phyloP scores from a whole-genome alignment of 192 early-diverging fungal genomes.

The Spizellomyces punctatus region DNA sequence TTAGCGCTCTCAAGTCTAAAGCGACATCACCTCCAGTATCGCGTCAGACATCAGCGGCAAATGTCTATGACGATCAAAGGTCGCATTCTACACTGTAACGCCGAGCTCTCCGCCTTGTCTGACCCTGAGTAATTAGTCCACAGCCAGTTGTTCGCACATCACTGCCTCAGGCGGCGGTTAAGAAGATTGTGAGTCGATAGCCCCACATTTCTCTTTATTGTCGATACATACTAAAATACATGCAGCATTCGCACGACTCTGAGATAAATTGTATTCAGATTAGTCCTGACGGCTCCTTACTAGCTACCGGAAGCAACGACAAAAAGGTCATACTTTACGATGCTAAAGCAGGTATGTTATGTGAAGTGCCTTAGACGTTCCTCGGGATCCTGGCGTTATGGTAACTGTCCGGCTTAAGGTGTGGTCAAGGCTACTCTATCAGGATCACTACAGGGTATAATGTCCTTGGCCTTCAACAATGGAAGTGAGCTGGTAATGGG shows the following conservation, averaged over 20 bases:
- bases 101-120: too few species aligned
- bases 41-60: not conserved
- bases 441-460: conserved; percentile 83
- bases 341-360: conserved; percentile 68
- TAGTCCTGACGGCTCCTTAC: conserved; percentile 63
- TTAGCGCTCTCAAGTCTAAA: conserved; percentile 37
- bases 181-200: too few species aligned
- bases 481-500: conserved; percentile 72
- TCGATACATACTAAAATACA: too few species aligned
- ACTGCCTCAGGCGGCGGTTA: too few species aligned
- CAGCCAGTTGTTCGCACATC: too few species aligned
- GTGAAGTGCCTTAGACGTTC: conserved; percentile 1
- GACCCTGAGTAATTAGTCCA: too few species aligned
- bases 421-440: conserved; percentile 59
- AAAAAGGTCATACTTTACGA: conserved; percentile 87
- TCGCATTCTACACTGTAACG: too few species aligned
- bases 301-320: conserved; percentile 94
- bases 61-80: too few species aligned
- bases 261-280: conserved; percentile 85
- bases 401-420: conserved; percentile 31
- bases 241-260: not conserved
- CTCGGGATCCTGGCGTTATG: not conserved
- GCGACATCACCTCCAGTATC: conserved; percentile 9
- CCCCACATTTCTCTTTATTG: too few species aligned
- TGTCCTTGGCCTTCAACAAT: conserved; percentile 77